phyloP scores from a whole-genome alignment of 2,329 filamentous ascomycete species.

The Podosphaera xanthii region DNA sequence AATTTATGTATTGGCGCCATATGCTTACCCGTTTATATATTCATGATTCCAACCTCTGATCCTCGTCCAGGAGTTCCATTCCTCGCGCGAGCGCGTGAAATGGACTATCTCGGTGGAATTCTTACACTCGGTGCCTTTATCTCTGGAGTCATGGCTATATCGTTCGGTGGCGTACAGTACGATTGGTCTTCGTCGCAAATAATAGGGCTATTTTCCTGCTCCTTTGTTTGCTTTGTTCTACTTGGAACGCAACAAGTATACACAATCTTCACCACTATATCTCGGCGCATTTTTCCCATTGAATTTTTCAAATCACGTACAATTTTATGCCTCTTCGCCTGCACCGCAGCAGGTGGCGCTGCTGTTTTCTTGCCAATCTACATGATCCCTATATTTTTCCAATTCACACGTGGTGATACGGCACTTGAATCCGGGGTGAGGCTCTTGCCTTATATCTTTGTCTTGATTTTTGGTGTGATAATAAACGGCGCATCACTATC shows the following conservation, averaged over 20 bases:
- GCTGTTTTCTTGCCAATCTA: constrained; percentile 12
- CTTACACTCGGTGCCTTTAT: constrained; percentile 17
- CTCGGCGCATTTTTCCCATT: constrained; percentile 13
- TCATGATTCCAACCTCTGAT: constrained; percentile 21
- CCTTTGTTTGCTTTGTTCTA: constrained; percentile 17
- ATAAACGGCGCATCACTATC: constrained; percentile 16
- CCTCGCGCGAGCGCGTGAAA: constrained; percentile 8
- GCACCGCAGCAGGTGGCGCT: constrained; percentile 13
- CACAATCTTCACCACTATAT: constrained; percentile 11
- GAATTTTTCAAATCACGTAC: constrained; percentile 18
- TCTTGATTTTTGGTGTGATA: constrained; percentile 17
- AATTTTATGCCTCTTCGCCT: constrained; percentile 18
- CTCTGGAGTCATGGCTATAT: constrained; percentile 16
- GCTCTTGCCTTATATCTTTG: constrained; percentile 18
- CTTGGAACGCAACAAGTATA: constrained; percentile 11
- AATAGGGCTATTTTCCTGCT: constrained; percentile 21
- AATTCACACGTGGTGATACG: constrained; percentile 25
- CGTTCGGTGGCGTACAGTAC: constrained; percentile 16
- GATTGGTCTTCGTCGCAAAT: constrained; percentile 13
- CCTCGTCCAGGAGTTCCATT: constrained; percentile 11
- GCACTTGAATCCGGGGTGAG: constrained; percentile 22
- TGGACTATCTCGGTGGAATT: constrained; percentile 11
- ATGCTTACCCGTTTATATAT: constrained; percentile 19
- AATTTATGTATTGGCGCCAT: constrained; percentile 23
- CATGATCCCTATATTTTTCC: constrained; percentile 26